These are phyloP conservation scores for Fusarium praegraminearum DNA, from an alignment of 2,329 filamentous ascomycete genomes.

Conservation along the genomic window DNA sequence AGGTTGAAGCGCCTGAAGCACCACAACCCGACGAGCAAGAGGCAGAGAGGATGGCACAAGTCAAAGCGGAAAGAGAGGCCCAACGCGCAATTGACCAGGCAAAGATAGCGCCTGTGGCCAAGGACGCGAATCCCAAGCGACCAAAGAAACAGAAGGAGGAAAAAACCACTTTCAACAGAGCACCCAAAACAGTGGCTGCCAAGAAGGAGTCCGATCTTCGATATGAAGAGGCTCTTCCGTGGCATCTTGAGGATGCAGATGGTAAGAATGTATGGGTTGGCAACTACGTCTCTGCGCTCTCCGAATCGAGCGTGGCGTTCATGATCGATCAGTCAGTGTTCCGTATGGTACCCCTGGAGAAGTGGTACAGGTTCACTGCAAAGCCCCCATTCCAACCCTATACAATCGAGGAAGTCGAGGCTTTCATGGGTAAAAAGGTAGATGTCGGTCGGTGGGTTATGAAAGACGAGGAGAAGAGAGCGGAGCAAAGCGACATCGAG, in stretches of 20 bases:
- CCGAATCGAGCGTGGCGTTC: conserved; percentile 84
- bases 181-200: conserved; percentile 82
- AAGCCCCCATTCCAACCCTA: conserved; percentile 84
- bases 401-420: conserved; percentile 87
- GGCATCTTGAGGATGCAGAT: conserved; percentile 97
- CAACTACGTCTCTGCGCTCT: conserved; percentile 88
- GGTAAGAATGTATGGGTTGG: conserved; percentile 95
- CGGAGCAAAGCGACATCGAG: conserved; percentile 68
- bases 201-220: conserved; percentile 79
- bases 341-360: conserved; percentile 90
- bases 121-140: conserved; percentile 64
- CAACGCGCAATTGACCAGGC: conserved; percentile 89
- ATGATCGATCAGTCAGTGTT: conserved; percentile 78
- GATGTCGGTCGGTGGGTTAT: conserved; percentile 85
- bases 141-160: conserved; percentile 79
- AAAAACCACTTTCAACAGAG: conserved; percentile 86
- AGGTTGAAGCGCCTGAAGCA: conserved; percentile 65
- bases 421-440: conserved; percentile 81
- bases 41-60: conserved; percentile 73
- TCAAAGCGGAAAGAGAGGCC: conserved; percentile 83
- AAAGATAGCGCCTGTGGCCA: conserved; percentile 88
- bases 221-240: conserved; percentile 95
- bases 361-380: conserved; percentile 90
- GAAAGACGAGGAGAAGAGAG: conserved; percentile 71
- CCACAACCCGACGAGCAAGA: conserved; percentile 67